These are phyloP conservation scores for Cubamyces lactineus DNA, from an alignment of 768 basidiomycete species.

Conservation along the genomic window DNA sequence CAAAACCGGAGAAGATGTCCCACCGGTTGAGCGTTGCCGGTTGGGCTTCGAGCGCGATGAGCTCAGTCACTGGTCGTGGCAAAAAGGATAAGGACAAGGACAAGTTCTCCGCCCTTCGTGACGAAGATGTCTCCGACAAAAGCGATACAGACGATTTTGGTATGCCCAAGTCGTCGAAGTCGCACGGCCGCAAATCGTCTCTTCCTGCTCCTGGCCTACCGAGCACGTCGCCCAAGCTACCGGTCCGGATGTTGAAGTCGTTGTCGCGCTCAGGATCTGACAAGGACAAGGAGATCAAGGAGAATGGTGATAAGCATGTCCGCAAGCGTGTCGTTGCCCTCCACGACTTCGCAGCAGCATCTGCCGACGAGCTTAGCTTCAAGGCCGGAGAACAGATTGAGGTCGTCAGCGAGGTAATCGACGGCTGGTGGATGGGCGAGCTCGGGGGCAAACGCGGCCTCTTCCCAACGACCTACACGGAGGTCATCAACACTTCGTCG, in stretches of 20 bases:
- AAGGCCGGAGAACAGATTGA: constrained; percentile 73
- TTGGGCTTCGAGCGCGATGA: constrained; percentile 72
- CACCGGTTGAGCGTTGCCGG: constrained; percentile 52
- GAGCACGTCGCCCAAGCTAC: constrained; percentile 29
- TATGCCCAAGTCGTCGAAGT: constrained; percentile 13
- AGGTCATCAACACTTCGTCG: constrained; percentile 43
- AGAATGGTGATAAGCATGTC: constrained; percentile 8
- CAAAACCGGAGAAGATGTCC: constrained; percentile 37
- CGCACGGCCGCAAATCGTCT: constrained; percentile 23
- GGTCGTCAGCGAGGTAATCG: constrained; percentile 79
- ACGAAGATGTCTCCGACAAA: constrained; percentile 44
- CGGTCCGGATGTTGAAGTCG: constrained; percentile 52
- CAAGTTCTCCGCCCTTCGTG: constrained; percentile 57
- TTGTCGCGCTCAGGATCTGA: constrained; percentile 38
- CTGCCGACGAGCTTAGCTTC: constrained; percentile 79
- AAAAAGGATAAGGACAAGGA: constrained; percentile 62
- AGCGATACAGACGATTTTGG: constrained; percentile 34
- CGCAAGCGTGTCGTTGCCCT: constrained; percentile 61
- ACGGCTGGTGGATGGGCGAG: constrained; percentile 93
- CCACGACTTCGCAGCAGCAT: constrained; percentile 70
- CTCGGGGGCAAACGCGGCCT: constrained; percentile 70
- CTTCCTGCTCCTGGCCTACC: constrained; percentile 11
- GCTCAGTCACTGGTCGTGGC: constrained; percentile 57
- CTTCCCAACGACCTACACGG: constrained; percentile 81
- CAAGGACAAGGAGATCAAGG: constrained; percentile 45